Conservation (phyloP, 352 stramenopile species). For the Saprolegnia parasitica region DNA sequence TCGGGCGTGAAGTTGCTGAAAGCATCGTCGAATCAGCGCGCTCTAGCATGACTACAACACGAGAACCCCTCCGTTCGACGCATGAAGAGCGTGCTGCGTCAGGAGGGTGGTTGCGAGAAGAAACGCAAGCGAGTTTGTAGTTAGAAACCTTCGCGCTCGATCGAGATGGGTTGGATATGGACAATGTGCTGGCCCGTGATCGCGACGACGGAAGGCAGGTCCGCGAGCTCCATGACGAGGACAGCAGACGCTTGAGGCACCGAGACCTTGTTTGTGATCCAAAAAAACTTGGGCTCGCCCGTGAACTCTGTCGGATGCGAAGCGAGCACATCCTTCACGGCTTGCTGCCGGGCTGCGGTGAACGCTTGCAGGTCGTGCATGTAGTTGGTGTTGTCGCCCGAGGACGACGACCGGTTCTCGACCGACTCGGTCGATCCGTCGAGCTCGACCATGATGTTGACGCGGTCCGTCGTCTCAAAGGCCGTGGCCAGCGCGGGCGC, state of each 20-base stretch:
- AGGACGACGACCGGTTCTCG: conserved; percentile 2
- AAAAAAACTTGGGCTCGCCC: conserved; percentile 42
- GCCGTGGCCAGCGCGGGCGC: conserved; percentile 32
- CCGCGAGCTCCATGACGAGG: conserved; percentile 41
- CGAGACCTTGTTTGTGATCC: conserved; percentile 63
- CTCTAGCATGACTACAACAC: too few relatives aligned
- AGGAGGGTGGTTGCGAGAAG: too few relatives aligned
- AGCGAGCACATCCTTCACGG: conserved; percentile 42
- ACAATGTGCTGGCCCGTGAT: conserved; percentile 40
- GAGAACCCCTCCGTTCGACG: too few relatives aligned
- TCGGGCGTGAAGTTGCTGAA: too few relatives aligned
- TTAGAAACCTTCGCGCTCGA: not conserved
- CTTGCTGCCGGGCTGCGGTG: conserved; percentile 42
- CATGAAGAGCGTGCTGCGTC: too few relatives aligned
- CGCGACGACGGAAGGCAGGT: conserved; percentile 40
- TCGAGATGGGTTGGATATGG: not conserved
- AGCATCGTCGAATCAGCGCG: too few relatives aligned
- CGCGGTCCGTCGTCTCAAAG: conserved; percentile 33
- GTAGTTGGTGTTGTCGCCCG: conserved; percentile 41
- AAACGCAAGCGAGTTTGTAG: too few relatives aligned
- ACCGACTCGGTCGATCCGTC: conserved; percentile 32
- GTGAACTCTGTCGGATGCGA: conserved; percentile 34
- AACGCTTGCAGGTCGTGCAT: conserved; percentile 49
- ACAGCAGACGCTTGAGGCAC: conserved; percentile 39
- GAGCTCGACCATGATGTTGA: conserved; percentile 57